Evolutionary conservation across 305 asterid species (phyloP), one percentile per base, ranked within the genome.

Genomic region (Solanum hybrid): DNA sequence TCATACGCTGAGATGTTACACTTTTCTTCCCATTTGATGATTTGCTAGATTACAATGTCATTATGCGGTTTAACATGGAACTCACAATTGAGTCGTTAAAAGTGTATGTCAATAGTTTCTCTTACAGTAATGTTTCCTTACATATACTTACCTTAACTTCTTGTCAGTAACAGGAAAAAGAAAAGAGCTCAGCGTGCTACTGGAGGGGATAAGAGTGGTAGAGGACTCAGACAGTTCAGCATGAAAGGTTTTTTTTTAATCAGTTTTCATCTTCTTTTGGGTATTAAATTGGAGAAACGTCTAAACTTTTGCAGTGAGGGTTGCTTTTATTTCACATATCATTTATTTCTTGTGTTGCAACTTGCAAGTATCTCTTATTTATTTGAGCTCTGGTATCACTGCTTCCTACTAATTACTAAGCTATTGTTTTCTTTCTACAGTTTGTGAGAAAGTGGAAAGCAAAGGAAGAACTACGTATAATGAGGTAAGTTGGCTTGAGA

Each of bases 141-240:
- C 33, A 7, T 26, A 17, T 33, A 78, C 83, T 38, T 87, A 36
- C 39, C 32, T 39, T 37, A 70, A 26, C 70, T 79, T 89, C 86
- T 91, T 81, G 73, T 88, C 92, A 93, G 97, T 80, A 95, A 93
- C 96, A 95, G 92, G 93, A 97, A 93, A 95, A 97, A 96, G 95
- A 97, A 96, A 93, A 95, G 99, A 94, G 97, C 95, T 79, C 99
- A 96, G 88, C 98, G 98, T 89, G 98, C 98, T n/a, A 93, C 92
- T 87, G 96, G 95, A 89, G 99, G 97, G 89, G 99, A 96, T 92
- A 97, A 96, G 94, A 94, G 92, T 93, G 99, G 98, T 90, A 96
- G 99, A 92, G 99, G 99, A 91, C 99, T 97, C 88, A 98, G 99
- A 33, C 99, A 96, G 92, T 97, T 96, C 92, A 97, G 99, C 98